Base-by-base conservation (phyloP, 2,329 filamentous ascomycete species). In the Falciphora oryzae region DNA sequence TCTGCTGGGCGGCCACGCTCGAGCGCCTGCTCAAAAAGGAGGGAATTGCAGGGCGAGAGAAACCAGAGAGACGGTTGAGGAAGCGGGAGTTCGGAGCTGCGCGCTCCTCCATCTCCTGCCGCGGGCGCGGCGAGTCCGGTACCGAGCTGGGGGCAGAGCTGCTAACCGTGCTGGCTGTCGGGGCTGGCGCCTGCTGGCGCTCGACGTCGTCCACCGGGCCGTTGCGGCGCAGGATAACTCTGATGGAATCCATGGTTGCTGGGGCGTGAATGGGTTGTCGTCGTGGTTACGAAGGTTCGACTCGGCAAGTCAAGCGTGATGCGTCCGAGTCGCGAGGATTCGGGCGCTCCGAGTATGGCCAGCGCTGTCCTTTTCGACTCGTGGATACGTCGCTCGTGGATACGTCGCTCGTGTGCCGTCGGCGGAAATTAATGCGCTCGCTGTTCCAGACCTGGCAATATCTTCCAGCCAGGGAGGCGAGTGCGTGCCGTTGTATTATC, bases 21-120 rank as follows among this genome's bases (percentile, higher is more conserved):
- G 65, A 66, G 38, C 62, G 64, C 38, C 67, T 66, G 66, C 65
- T 69, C n/a, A 71, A 68, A 59, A 73, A 73, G 58, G 69, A 71
- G 27, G 72, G 72, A 50, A 74, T 68, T 28, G 70, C 63, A 3
- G 73, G 71, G 27, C 72, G 70, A n/a, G 68, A 68, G 35, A 71
- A 61, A 57, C 68, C 63, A n/a, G 65, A 65, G 50, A 73, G 71
- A 16, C 72, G 71, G 53, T 68, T 67, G 32, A 74, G 69, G 65
- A 74, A 70, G 38, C 69, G 66, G 27, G 60, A 61, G 58, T 60
- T 57, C 6, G 66, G 57, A 10, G 67, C 63, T 10, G 67, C 63
- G 11, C 71, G 71, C 64, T 75, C 70, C 35, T 69, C 60, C 74
- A 75, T 75, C 58, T 74, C 71, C 57, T 65, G 61, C 25, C 50